Evolutionary conservation across 2,329 filamentous ascomycete genomes (phyloP).

Genomic region (Fusarium armeniacum): DNA sequence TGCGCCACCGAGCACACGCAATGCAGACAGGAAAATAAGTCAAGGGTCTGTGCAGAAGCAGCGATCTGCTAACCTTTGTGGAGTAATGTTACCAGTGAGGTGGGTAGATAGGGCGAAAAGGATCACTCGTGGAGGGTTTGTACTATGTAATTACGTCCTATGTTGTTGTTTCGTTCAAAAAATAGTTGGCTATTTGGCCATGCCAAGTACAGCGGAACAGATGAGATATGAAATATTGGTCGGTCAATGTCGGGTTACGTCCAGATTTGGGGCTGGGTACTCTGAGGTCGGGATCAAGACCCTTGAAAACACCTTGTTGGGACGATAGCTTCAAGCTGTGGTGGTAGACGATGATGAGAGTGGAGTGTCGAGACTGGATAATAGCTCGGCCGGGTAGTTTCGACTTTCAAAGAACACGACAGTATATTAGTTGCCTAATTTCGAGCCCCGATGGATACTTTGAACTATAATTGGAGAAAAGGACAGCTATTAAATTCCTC

Average conservation of each 20-base stretch:
- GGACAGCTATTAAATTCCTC: not conserved
- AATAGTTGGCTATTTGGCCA: not conserved
- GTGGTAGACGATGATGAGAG: slow-evolving; percentile 5
- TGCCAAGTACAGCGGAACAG: slow-evolving; percentile 1
- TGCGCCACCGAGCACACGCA: slow-evolving; percentile 46
- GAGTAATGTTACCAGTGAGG: slow-evolving; percentile 44
- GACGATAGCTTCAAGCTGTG: not conserved
- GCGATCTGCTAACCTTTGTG: slow-evolving; percentile 42
- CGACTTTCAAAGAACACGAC: not conserved
- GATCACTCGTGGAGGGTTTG: slow-evolving; percentile 5
- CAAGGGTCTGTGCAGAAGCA: slow-evolving; percentile 45
- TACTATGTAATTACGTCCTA: not conserved
- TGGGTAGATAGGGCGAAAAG: slow-evolving; percentile 25
- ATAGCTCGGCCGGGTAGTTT: not conserved
- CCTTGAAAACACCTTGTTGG: slow-evolving; percentile 34
- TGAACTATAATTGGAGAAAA: slow-evolving; percentile 5
- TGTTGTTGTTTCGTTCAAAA: not conserved
- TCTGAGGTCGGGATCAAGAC: slow-evolving; percentile 3
- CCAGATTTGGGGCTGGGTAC: not conserved
- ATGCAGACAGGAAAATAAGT: slow-evolving; percentile 29
- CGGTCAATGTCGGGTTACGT: not conserved
- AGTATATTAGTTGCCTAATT: slow-evolving; percentile 6
- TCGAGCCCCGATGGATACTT: not conserved
- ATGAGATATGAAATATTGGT: not conserved
- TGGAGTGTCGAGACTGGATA: slow-evolving; percentile 10